Percentiles rank a stretch among this genome's conserved stretches.
Evolutionary conservation across 129 eudicot species (phyloP).

Genomic region (Gnaphalium uliginosum): DNA sequence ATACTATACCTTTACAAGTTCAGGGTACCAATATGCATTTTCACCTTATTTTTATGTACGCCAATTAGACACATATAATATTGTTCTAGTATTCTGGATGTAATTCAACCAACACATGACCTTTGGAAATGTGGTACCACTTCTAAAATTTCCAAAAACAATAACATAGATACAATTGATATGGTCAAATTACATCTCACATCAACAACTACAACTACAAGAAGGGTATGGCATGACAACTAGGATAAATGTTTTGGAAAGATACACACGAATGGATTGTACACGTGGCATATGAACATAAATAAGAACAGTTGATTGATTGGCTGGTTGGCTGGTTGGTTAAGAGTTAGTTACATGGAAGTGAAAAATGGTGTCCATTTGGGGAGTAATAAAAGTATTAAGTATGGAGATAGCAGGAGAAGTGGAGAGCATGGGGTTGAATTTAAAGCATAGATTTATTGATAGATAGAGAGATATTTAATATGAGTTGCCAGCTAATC

Average conservation of each 20-base stretch:
- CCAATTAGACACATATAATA: too few relatives aligned
- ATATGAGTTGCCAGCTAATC: conserved; percentile 23
- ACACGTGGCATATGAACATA: background rate
- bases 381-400: background rate
- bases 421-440: conserved; percentile 29
- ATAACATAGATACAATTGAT: conserved; percentile 11
- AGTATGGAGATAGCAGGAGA: conserved; percentile 11
- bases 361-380: conserved; percentile 24
- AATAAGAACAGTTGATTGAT: conserved; percentile 28
- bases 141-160: background rate
- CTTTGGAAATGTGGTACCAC: background rate
- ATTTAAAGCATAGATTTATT: conserved; percentile 12
- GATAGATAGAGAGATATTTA: too few relatives aligned
- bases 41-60: too few relatives aligned
- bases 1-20: too few relatives aligned
- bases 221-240: conserved; percentile 33
- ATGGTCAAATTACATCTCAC: background rate
- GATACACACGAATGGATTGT: conserved; percentile 22
- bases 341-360: conserved; percentile 9
- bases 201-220: background rate
- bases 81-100: background rate
- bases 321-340: background rate
- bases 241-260: conserved; percentile 8
- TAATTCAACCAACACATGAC: background rate
- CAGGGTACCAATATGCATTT: too few relatives aligned